Evolutionary conservation across 768 basidiomycete species (phyloP).

Genomic region (Floccularia luteovirens): DNA sequence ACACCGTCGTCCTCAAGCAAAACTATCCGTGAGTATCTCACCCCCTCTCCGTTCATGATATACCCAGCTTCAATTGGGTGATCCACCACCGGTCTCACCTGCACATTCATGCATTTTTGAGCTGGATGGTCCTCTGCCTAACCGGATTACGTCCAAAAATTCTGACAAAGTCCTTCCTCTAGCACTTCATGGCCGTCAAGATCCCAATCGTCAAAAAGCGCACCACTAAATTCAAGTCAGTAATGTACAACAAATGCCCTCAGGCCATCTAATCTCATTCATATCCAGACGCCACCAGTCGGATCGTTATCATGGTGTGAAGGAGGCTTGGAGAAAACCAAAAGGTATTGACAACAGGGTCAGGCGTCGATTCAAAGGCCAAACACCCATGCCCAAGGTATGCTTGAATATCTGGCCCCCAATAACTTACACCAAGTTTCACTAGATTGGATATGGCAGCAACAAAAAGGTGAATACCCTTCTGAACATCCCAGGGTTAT

Average conservation of each 20-base stretch:
- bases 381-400: conserved; percentile 95
- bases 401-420: conserved; percentile 12
- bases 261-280: conserved; percentile 1
- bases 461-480: conserved; percentile 59
- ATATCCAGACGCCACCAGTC: conserved; percentile 87
- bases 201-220: conserved; percentile 86
- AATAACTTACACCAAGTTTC: conserved; percentile 2
- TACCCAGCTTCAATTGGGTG: not conserved
- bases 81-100: not conserved
- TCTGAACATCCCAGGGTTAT: conserved; percentile 24
- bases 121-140: conserved; percentile 26
- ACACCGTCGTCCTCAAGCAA: conserved; percentile 43
- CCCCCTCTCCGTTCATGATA: conserved; percentile 9
- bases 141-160: conserved; percentile 18
- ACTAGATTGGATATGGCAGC: conserved; percentile 80
- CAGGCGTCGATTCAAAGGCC: conserved; percentile 91
- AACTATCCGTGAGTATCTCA: conserved; percentile 44
- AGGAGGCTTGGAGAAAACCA: conserved; percentile 99
- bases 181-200: conserved; percentile 47
- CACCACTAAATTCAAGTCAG: conserved; percentile 93
- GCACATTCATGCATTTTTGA: conserved; percentile 7
- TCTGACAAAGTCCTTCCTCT: conserved; percentile 1
- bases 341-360: conserved; percentile 99
- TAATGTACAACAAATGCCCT: conserved; percentile 10
- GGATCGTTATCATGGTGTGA: conserved; percentile 93